Base-by-base conservation (phyloP, 140 eudicot genomes). In the Senecio squalidus region DNA sequence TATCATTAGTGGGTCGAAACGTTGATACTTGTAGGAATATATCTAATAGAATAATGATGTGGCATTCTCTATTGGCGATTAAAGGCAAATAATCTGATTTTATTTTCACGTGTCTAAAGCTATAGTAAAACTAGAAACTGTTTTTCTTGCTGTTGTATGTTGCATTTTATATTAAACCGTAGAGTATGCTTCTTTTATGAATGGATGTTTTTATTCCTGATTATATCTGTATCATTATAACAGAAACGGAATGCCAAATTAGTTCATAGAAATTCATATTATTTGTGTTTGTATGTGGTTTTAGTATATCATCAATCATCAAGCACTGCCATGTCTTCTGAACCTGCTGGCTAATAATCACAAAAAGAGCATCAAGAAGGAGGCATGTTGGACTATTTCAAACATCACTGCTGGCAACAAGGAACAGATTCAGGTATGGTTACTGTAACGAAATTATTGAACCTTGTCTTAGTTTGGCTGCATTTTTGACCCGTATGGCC, bases 311-410 rank as follows among this genome's bases (percentile, higher is more conserved):
- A 76, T 83, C 43, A 67, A 73, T 59, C 69, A 79, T 61, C 77
- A 73, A 60, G 86, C 86, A 25, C 51, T 83, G 40, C 77, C 81
- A 18, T 74, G 81, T 63, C 92, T 83, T 30, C 69, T 73, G 66
- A 73, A 76, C 68, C 67, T 83, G 67, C 58, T 83, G 82, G 61
- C 16, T 26, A 74, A 66, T 58, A 70, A 65, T 49, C 80, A 83
- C 28, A 83, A 83, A 69, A 83, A 83, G 77, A 83, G 92, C 62
- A 83, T 83, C 13, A 82, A 82, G 62, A 82, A 82, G 78, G 91
- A 82, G 73, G 91, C 91, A 45, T 82, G 91, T 40, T 83, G 91
- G 91, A 83, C 91, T 47, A 79, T 83, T 31, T 83, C 91, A 52
- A 83, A 83, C 79, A 83, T 83, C 68, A 83, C 91, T 1, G 91